Evolutionary conservation across 106 monocot genomes (phyloP).

Genomic region (Triglochin maritima): DNA sequence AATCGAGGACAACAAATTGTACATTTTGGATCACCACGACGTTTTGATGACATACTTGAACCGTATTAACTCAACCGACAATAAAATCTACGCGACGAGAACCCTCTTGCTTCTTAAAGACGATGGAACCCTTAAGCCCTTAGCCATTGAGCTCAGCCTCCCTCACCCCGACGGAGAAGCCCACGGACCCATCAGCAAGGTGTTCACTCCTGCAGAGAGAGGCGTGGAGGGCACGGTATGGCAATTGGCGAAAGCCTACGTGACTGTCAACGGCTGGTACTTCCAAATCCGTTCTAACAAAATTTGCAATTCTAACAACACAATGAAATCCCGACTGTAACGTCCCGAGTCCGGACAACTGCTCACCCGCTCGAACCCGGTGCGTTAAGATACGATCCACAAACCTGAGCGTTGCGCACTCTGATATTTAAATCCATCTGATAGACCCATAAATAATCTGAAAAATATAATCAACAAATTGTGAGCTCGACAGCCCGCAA

Average conservation of each 20-base stretch:
- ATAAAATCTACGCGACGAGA: slow-evolving; percentile 65
- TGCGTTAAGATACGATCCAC: too few species aligned
- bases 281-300: too few species aligned
- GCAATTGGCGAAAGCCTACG: slow-evolving; percentile 50
- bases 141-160: slow-evolving; percentile 76
- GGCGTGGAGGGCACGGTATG: slow-evolving; percentile 36
- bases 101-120: slow-evolving; percentile 44
- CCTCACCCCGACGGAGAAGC: slow-evolving; percentile 30
- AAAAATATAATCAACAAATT: too few species aligned
- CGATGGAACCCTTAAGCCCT: slow-evolving; percentile 40
- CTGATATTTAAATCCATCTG: too few species aligned
- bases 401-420: too few species aligned
- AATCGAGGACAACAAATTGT: slow-evolving; percentile 32
- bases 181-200: slow-evolving; percentile 28
- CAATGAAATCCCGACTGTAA: too few species aligned
- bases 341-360: too few species aligned
- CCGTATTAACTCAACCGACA: slow-evolving; percentile 31
- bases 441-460: too few species aligned
- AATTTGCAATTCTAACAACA: too few species aligned
- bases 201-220: slow-evolving; percentile 30
- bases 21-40: slow-evolving; percentile 72
- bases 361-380: slow-evolving; percentile 56
- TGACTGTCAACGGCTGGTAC: slow-evolving; percentile 40
- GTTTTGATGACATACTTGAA: slow-evolving; percentile 38
- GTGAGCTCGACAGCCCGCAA: too few species aligned